Conservation (phyloP, 129 eudicot genomes). For the Lonicera japonica region DNA sequence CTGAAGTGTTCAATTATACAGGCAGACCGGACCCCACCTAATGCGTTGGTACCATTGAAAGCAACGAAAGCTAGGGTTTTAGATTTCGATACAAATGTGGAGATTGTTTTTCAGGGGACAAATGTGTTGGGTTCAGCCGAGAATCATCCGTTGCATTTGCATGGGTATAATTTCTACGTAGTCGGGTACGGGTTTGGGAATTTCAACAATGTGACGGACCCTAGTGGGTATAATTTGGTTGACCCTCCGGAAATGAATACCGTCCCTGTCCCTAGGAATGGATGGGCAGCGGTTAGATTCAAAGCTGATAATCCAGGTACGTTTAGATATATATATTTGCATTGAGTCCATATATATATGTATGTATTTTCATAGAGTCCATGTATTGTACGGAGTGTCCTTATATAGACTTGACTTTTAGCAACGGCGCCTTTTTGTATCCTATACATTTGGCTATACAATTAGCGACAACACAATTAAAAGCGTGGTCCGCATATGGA, state of each 20-base stretch:
- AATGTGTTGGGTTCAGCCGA: slow-evolving; percentile 1
- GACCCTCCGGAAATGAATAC: background rate
- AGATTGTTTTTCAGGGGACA: slow-evolving; percentile 2
- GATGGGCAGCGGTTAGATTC: slow-evolving; percentile 2
- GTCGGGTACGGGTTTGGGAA: background rate
- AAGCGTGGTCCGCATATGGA: too few relatives aligned
- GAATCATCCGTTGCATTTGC: slow-evolving; percentile 1
- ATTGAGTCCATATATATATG: too few relatives aligned
- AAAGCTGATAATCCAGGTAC: slow-evolving; percentile 4
- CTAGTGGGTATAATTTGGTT: background rate
- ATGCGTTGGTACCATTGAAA: slow-evolving; percentile 10
- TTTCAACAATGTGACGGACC: background rate
- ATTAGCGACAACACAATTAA: too few relatives aligned
- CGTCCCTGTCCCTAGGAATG: background rate
- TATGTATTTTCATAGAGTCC: too few relatives aligned
- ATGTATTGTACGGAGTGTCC: background rate
- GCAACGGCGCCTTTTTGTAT: too few relatives aligned
- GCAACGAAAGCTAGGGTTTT: slow-evolving; percentile 19
- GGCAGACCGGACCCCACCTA: slow-evolving; percentile 5
- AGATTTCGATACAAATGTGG: slow-evolving; percentile 18
- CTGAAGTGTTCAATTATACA: slow-evolving; percentile 29
- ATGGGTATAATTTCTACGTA: background rate
- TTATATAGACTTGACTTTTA: too few relatives aligned
- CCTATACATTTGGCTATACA: too few relatives aligned
- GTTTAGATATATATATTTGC: background rate